These are phyloP conservation scores for Jasminum sambac DNA, from an alignment of 257 asterid species.

Conservation along the genomic window DNA sequence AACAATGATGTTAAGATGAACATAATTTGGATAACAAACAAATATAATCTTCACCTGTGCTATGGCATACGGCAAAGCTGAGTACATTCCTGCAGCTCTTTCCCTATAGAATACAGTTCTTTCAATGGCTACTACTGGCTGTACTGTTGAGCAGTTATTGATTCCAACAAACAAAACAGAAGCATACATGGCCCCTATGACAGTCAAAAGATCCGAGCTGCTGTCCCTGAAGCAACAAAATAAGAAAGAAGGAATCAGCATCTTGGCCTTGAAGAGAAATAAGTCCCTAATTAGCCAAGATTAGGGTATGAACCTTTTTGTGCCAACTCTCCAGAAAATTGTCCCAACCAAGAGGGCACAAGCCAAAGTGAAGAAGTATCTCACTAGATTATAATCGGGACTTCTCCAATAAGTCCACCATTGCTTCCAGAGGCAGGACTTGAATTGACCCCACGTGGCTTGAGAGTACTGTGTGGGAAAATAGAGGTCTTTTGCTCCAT, in stretches of 20 bases:
- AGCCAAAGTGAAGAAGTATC: slow-evolving; percentile 47
- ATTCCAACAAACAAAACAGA: slow-evolving; percentile 52
- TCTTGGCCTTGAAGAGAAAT: not conserved
- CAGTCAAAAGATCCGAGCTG: slow-evolving; percentile 40
- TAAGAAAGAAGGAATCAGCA: not conserved
- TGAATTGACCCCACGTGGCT: slow-evolving; percentile 49
- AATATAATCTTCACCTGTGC: slow-evolving; percentile 44
- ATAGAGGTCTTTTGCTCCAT: slow-evolving; percentile 40
- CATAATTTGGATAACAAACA: not conserved
- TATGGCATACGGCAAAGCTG: slow-evolving; percentile 62
- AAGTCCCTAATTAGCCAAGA: not conserved
- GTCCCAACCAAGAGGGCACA: slow-evolving; percentile 48
- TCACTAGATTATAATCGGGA: slow-evolving; percentile 52
- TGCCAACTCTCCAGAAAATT: slow-evolving; percentile 49
- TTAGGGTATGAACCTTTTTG: slow-evolving; percentile 31
- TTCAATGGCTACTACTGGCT: slow-evolving; percentile 47
- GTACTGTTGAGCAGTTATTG: slow-evolving; percentile 49
- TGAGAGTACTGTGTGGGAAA: slow-evolving; percentile 47
- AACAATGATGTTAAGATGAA: not conserved
- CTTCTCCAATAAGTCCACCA: slow-evolving; percentile 56
- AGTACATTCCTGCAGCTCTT: slow-evolving; percentile 63
- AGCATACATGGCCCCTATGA: slow-evolving; percentile 63
- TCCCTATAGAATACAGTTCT: slow-evolving; percentile 60
- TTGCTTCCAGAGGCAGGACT: slow-evolving; percentile 51
- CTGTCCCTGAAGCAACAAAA: slow-evolving; percentile 28